phyloP scores from a whole-genome alignment of 2,329 filamentous ascomycete genomes.

The Cercospora sesami region DNA sequence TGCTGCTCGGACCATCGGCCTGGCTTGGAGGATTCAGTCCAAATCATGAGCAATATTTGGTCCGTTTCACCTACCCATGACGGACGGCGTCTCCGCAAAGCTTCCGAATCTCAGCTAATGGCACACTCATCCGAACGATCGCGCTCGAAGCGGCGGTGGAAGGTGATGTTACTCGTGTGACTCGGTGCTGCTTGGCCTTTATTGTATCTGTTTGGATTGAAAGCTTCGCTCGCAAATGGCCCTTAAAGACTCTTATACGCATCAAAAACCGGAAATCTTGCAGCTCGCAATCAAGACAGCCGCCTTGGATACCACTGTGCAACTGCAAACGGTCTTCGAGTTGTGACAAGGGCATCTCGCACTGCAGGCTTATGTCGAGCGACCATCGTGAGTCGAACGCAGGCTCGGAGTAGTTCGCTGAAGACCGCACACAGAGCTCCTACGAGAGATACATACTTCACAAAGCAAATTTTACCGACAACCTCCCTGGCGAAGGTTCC shows the following conservation, averaged over 20 bases:
- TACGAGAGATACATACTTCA: conserved; percentile 1
- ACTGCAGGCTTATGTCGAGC: conserved; percentile 20
- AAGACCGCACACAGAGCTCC: conserved; percentile 3
- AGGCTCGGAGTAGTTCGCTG: conserved; percentile 18
- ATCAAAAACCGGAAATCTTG: neutral
- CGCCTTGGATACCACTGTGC: conserved; percentile 8
- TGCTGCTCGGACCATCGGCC: neutral
- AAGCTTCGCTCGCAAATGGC: neutral
- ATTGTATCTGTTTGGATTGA: neutral
- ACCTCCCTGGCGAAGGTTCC: neutral
- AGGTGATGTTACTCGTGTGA: neutral
- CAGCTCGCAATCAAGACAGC: neutral
- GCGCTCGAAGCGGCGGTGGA: neutral
- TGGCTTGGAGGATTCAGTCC: neutral
- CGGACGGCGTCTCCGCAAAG: neutral
- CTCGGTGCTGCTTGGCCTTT: neutral
- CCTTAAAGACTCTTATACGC: neutral
- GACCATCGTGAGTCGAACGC: conserved; percentile 17
- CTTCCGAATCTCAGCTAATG: conserved; percentile 14
- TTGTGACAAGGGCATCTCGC: conserved; percentile 7
- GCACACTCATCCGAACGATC: conserved; percentile 11
- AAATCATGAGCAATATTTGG: neutral
- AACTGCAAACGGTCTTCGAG: conserved; percentile 5
- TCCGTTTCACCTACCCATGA: neutral
- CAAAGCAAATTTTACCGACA: neutral